Percentiles rank a stretch among this genome's conserved stretches.
Conservation (phyloP, 2,329 filamentous ascomycete species). For the Helotiales sp. region DNA sequence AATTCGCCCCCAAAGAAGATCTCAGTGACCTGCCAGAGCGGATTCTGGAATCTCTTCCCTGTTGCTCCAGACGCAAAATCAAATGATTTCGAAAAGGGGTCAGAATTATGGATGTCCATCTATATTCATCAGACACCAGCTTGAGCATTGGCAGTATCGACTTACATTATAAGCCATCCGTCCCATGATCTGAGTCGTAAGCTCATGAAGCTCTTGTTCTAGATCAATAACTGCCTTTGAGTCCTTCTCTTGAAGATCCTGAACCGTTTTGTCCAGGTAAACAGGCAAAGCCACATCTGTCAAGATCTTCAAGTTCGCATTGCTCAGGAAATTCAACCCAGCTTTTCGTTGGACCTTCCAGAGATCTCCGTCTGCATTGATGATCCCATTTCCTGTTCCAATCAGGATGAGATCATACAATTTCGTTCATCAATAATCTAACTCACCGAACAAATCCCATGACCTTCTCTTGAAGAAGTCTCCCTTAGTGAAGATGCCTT, state of each 20-base stretch:
- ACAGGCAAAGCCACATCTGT: conserved; percentile 57
- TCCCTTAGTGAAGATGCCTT: conserved; percentile 61
- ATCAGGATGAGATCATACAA: background rate
- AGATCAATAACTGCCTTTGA: conserved; percentile 48
- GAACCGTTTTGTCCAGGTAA: conserved; percentile 48
- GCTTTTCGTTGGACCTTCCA: conserved; percentile 65
- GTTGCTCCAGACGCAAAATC: conserved; percentile 62
- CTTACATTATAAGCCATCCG: conserved; percentile 62
- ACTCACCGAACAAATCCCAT: conserved; percentile 59
- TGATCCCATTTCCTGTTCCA: conserved; percentile 57
- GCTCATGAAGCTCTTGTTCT: conserved; percentile 60
- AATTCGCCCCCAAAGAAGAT: conserved; percentile 49
- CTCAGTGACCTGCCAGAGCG: conserved; percentile 61
- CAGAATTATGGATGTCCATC: conserved; percentile 65
- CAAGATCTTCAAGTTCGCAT: conserved; percentile 55
- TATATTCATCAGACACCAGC: conserved; percentile 27
- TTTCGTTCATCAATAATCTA: conserved; percentile 1
- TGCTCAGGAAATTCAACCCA: conserved; percentile 58
- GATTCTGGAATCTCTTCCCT: conserved; percentile 64
- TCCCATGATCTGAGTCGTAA: conserved; percentile 67
- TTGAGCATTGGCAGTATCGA: background rate
- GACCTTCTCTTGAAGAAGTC: conserved; percentile 60
- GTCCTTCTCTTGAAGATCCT: conserved; percentile 36
- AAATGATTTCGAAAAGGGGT: conserved; percentile 61
- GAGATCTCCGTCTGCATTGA: conserved; percentile 64